Conservation (phyloP, 1,284 basidiomycete genomes). For the Crepidotus sp. region DNA sequence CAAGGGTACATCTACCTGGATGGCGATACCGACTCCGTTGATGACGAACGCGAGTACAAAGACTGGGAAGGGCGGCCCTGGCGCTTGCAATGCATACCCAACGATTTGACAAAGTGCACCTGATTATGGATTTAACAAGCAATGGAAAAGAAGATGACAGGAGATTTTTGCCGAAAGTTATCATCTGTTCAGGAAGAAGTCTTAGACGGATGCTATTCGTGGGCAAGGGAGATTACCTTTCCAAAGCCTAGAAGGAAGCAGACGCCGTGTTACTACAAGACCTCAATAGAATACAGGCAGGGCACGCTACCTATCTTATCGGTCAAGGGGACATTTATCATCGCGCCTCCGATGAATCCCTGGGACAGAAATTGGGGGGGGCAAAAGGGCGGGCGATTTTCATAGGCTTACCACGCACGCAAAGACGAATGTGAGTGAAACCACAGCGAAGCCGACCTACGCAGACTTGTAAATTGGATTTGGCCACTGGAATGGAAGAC, state of each 20-base stretch:
- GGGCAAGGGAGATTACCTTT: constrained; percentile 30
- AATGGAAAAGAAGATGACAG: neutral
- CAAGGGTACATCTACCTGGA: constrained; percentile 32
- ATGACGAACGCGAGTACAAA: constrained; percentile 50
- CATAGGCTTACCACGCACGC: constrained; percentile 31
- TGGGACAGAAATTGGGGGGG: constrained; percentile 18
- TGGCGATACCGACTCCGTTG: constrained; percentile 55
- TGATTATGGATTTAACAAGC: constrained; percentile 18
- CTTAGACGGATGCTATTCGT: neutral
- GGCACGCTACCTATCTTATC: constrained; percentile 30
- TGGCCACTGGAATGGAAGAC: constrained; percentile 9
- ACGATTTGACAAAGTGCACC: constrained; percentile 38
- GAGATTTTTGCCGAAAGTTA: constrained; percentile 28
- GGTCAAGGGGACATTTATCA: constrained; percentile 46
- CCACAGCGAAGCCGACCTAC: constrained; percentile 38
- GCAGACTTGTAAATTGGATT: neutral
- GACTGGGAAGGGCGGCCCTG: constrained; percentile 54
- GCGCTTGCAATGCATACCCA: constrained; percentile 42
- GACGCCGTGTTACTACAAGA: neutral
- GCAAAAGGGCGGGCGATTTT: neutral
- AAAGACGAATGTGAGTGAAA: constrained; percentile 42
- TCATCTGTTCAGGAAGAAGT: constrained; percentile 26
- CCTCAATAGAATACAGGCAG: too few relatives aligned
- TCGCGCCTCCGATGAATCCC: constrained; percentile 47
- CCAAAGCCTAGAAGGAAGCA: constrained; percentile 38